Evolutionary conservation across 495 filamentous ascomycete genomes (phyloP).

Genomic region (Xylaria grammica): DNA sequence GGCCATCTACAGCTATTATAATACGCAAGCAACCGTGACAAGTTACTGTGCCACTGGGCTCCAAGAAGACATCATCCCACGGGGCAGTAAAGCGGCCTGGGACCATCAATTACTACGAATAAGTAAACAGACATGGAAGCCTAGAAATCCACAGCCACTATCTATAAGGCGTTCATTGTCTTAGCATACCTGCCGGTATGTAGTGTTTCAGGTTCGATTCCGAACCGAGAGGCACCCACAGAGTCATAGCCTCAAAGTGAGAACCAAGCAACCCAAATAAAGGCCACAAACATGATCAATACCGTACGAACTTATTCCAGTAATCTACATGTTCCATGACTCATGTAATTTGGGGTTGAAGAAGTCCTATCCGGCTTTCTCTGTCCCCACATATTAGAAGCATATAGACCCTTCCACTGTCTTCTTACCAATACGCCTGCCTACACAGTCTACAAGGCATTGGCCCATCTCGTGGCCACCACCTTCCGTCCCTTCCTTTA

Average conservation of each 20-base stretch:
- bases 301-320: neutral
- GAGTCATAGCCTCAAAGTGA: neutral
- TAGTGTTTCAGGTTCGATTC: neutral
- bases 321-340: neutral
- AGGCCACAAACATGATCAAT: neutral
- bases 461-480: no score
- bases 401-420: no score
- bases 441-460: no score
- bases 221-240: neutral
- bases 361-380: neutral
- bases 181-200: neutral
- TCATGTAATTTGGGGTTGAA: neutral
- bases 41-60: no score
- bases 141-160: neutral
- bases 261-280: neutral
- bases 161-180: neutral
- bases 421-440: no score
- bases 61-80: no score
- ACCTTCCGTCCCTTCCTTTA: no score
- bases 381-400: no score
- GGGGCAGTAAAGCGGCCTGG: no score
- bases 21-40: no score
- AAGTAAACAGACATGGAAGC: neutral
- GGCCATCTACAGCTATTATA: no score
- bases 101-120: no score